Base-by-base conservation (phyloP, 306 rosid genomes). In the Canavalia gladiata region DNA sequence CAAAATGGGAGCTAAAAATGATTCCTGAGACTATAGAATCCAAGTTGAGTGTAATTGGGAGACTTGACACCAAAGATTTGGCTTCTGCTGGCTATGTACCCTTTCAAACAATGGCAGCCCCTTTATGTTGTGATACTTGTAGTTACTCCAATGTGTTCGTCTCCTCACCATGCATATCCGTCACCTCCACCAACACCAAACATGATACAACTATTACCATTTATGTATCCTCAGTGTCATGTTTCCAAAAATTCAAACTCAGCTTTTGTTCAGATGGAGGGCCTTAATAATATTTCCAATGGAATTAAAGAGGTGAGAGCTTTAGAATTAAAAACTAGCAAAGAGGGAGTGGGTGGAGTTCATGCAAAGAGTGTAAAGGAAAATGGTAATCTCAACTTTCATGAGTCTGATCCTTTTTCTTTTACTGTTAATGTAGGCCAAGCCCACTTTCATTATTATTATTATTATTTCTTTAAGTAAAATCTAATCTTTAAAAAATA, bases 111-210 rank as follows among this genome's bases (percentile, higher is more conserved):
- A 18, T 18, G 0, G 0, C 25, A 18, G 25, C 25, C 25, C 25
- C 25, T 18, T 18, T 18, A 18, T 54, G 76, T 86, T 45, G 82
- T 89, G 77, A 72, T 90, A 71, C 82, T 92, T 12, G 33, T 94
- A 50, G 89, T 85, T 70, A 90, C 59, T 76, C 88, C 92, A 65
- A 79, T 90, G 85, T 88, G 97, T 90, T 88, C 97, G 65, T 91
- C 98, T 71, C 91, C 97, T 68, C 98, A 90, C 82, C 93, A 91
- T 58, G 84, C 84, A 7, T 93, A 84, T 83, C 93, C 90, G 51
- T 91, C 98, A 54, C 91, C 94, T 76, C 97, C 98, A 55, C 80
- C 87, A 28, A 90, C 93, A 29, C 98, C 98, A 28, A 90, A 88
- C 84, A 88, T 93, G 92, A 93, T 93, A 45, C 97, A 91, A 47